Percentiles rank a stretch among this genome's conserved stretches.
Conservation (phyloP, 441 rosid genomes). For the Adansonia grandidieri region DNA sequence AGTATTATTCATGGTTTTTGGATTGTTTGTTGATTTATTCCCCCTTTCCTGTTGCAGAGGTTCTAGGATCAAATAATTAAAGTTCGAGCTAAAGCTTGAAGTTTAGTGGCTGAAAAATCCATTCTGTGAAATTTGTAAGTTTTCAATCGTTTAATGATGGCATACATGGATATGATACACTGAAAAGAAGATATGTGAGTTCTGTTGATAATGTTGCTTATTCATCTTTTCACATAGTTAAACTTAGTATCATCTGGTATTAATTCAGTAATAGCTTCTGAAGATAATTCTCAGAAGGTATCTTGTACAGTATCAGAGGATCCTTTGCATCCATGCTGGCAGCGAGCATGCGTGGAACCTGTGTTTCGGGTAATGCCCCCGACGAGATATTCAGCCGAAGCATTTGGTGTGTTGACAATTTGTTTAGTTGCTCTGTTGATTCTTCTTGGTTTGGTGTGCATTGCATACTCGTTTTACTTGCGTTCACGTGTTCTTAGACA, state of each 20-base stretch:
- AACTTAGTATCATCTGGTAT: conserved; percentile 25
- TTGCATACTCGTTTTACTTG: conserved; percentile 76
- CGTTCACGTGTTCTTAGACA: conserved; percentile 65
- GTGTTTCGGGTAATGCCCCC: conserved; percentile 99
- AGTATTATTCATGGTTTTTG: background rate
- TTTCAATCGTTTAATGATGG: conserved; percentile 4
- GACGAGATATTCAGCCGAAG: conserved; percentile 90
- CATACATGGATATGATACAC: background rate
- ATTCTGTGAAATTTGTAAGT: background rate
- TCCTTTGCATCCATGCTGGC: conserved; percentile 94
- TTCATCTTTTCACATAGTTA: conserved; percentile 14
- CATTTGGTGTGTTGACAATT: conserved; percentile 95
- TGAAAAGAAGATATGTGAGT: conserved; percentile 17
- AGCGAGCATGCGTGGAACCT: conserved; percentile 98
- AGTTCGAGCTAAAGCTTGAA: conserved; percentile 24
- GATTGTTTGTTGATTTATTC: conserved; percentile 5
- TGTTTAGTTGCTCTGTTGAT: conserved; percentile 76
- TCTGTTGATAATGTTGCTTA: conserved; percentile 16
- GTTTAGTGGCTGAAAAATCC: conserved; percentile 22
- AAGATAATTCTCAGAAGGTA: conserved; percentile 37
- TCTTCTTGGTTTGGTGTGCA: conserved; percentile 79
- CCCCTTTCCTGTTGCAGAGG: conserved; percentile 24
- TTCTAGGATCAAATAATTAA: background rate
- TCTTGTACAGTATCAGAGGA: conserved; percentile 38
- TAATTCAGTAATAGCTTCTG: conserved; percentile 26